phyloP scores from a whole-genome alignment of 345 rosid genomes.

The Aquilaria yunnanensis region DNA sequence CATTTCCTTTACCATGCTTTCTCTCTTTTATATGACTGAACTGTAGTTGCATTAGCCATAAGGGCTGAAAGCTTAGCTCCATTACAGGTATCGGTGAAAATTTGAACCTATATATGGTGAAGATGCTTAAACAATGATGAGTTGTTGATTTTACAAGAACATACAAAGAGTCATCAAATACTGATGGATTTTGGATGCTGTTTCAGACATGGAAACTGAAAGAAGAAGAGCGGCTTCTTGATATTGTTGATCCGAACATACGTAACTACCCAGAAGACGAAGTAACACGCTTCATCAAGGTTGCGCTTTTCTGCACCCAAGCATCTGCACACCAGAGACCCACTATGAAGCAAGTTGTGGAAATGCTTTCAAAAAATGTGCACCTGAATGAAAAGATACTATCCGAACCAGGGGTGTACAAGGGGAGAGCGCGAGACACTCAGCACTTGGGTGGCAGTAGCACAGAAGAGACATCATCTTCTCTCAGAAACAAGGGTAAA shows the following conservation, averaged over 20 bases:
- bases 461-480: constrained; percentile 40
- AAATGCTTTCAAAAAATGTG: constrained; percentile 76
- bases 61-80: too few species aligned
- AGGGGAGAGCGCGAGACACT: constrained; percentile 12
- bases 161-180: too few species aligned
- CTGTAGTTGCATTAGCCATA: neutral
- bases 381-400: constrained; percentile 56
- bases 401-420: constrained; percentile 63
- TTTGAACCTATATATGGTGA: neutral
- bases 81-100: too few species aligned
- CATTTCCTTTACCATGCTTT: neutral
- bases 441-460: constrained; percentile 19
- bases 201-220: constrained; percentile 80
- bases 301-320: constrained; percentile 87
- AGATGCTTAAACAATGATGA: neutral
- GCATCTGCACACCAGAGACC: constrained; percentile 68
- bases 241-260: constrained; percentile 66
- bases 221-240: constrained; percentile 60
- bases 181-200: constrained; percentile 17
- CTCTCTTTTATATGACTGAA: neutral
- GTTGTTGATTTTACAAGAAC: too few species aligned
- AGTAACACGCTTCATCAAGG: constrained; percentile 56
- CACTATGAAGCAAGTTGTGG: constrained; percentile 74
- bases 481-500: constrained; percentile 40
- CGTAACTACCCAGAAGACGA: constrained; percentile 49